Conservation (phyloP, 805 yeast genomes). For the Saccharomycopsis babjevae region DNA sequence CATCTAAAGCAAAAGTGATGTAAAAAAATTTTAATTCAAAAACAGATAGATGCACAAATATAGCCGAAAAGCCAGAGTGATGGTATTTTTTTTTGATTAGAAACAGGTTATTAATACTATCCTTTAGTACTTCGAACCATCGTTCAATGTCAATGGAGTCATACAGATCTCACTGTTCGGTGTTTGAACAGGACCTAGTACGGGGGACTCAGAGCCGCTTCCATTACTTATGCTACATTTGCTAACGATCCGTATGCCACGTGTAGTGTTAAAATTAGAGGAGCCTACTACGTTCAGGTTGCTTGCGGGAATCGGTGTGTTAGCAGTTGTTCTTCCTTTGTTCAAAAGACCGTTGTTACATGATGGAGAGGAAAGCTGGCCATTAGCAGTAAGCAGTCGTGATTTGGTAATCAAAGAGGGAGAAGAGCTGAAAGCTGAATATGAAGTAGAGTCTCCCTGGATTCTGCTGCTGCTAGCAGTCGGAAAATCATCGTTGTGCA, state of each 20-base stretch:
- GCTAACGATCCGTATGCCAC: neutral
- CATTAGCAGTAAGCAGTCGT: neutral
- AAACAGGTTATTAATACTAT: too few relatives aligned
- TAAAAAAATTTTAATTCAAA: too few relatives aligned
- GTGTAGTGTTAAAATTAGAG: neutral
- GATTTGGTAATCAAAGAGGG: neutral
- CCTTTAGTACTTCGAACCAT: neutral
- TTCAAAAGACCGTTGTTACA: neutral
- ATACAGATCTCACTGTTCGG: slow-evolving; percentile 17
- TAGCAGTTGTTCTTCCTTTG: neutral
- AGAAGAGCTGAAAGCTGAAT: neutral
- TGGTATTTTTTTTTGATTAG: too few relatives aligned
- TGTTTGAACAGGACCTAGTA: slow-evolving; percentile 17
- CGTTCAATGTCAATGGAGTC: slow-evolving; percentile 15
- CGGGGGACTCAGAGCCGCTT: slow-evolving; percentile 10
- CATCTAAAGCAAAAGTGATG: too few relatives aligned
- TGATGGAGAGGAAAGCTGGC: neutral
- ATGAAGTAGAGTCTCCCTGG: neutral
- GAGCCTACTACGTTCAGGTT: neutral
- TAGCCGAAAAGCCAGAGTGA: too few relatives aligned
- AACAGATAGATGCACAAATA: too few relatives aligned
- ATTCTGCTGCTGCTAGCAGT: neutral
- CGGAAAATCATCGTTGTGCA: neutral
- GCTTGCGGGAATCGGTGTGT: neutral
- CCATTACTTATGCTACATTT: neutral